phyloP scores from a whole-genome alignment of 164 flowering plant species.

The Houttuynia cordata region DNA sequence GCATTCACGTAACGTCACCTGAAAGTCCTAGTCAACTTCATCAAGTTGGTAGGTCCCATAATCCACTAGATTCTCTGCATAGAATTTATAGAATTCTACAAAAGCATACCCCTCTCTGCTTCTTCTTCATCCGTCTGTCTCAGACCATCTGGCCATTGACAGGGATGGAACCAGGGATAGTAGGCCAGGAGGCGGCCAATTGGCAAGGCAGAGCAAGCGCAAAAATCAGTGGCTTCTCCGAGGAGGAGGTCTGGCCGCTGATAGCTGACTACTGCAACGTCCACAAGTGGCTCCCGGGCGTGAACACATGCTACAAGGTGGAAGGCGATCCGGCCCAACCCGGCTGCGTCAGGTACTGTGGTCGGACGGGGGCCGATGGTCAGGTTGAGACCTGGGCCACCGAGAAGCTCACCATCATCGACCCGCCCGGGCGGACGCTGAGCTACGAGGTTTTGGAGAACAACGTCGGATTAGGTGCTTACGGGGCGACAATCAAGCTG shows the following conservation, averaged over 20 bases:
- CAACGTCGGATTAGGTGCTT: constrained; percentile 21
- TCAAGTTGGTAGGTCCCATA: no score
- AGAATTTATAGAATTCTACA: no score
- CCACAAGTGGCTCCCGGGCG: constrained; percentile 33
- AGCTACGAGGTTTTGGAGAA: constrained; percentile 40
- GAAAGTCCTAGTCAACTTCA: no score
- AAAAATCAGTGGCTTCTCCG: constrained; percentile 10
- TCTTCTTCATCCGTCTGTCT: no score
- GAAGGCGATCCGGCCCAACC: constrained; percentile 24
- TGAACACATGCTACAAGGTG: constrained; percentile 15
- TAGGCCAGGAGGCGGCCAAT: constrained; percentile 5
- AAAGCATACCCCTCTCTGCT: no score
- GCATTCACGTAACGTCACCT: no score
- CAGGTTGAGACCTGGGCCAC: constrained; percentile 26
- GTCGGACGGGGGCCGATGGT: constrained; percentile 3
- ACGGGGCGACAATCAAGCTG: constrained; percentile 22
- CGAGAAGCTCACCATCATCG: constrained; percentile 32
- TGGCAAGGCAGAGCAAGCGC: constrained; percentile 32
- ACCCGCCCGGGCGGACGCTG: constrained; percentile 20
- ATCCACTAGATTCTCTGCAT: no score
- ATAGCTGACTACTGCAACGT: constrained; percentile 29
- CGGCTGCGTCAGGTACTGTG: constrained; percentile 44
- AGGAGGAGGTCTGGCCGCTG: constrained; percentile 33
- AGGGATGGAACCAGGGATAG: background rate
- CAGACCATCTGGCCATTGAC: no score